phyloP scores from a whole-genome alignment of 176 grass and related monocot genomes.

The Canna indica region DNA sequence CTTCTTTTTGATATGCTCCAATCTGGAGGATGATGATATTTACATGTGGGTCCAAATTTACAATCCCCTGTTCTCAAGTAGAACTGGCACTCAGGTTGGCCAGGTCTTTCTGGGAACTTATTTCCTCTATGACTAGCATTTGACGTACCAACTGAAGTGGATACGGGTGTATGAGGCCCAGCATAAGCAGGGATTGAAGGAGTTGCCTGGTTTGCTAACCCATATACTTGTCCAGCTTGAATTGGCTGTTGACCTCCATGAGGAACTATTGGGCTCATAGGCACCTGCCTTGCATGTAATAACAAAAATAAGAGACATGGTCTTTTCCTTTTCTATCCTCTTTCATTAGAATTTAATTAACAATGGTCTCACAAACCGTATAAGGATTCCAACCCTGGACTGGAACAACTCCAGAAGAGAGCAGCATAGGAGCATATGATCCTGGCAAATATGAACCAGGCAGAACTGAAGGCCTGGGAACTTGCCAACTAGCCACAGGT shows the following conservation, averaged over 20 bases:
- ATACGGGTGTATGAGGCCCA: conserved; percentile 33
- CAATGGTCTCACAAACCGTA: conserved; percentile 33
- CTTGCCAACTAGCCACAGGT: conserved; percentile 51
- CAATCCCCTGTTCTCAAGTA: conserved; percentile 67
- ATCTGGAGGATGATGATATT: conserved; percentile 57
- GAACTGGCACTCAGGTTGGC: conserved; percentile 69
- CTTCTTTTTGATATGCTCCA: conserved; percentile 37
- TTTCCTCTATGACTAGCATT: conserved; percentile 34
- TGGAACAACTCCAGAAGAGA: conserved; percentile 56
- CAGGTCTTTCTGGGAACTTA: conserved; percentile 49
- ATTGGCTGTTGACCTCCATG: conserved; percentile 48
- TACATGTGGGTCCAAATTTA: conserved; percentile 61
- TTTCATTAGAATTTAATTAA: background rate
- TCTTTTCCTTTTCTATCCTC: background rate
- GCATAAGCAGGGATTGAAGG: conserved; percentile 24
- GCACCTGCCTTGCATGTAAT: conserved; percentile 32
- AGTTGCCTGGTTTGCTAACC: conserved; percentile 39
- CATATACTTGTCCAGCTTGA: conserved; percentile 45
- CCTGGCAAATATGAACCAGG: conserved; percentile 30
- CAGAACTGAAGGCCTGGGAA: conserved; percentile 57
- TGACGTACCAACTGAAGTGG: conserved; percentile 36
- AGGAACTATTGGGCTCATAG: conserved; percentile 38
- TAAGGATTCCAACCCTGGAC: conserved; percentile 89
- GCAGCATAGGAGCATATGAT: conserved; percentile 68
- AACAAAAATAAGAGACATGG: background rate